Evolutionary conservation across 2,329 filamentous ascomycete genomes (phyloP), one percentile per base, ranked within the genome.

Genomic region (Arthrobotrys megalospora): DNA sequence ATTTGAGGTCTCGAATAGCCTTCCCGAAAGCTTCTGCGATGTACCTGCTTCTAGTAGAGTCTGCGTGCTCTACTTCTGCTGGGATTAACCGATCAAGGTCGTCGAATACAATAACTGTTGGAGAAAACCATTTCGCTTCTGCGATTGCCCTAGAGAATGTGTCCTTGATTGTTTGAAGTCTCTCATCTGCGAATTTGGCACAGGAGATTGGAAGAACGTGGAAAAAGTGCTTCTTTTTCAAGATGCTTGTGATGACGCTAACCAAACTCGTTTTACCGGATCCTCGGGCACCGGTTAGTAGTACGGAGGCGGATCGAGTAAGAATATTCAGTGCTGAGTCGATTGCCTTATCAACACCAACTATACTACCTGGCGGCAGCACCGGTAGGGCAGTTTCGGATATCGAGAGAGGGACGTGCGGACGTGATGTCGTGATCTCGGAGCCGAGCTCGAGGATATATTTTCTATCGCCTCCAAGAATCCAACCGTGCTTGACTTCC

Each of bases 71-170:
- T 0, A 94, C 97, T 85, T 99, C 96, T 0, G 91, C 91, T 0
- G 96, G 95, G 83, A 95, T 98, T 0, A 99, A 87, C 82, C 93
- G 93, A 84, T 99, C 96, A 6, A 99, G 85, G 82, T 99, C 96
- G 82, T 99, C 96, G 1, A 99, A 87, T 60, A 99, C 90, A 19
- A 99, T 92, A 1, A 98, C 84, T 0, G 94, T 89, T 79, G 90
- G 91, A 3, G 96, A 93, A 43, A 93, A 94, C 96, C 96, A 99
- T 48, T 92, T 91, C 2, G 96, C 96, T 19, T 90, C 89, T 87
- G 96, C 93, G 83, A 99, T 98, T 1, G 97, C 85, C 14, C 93
- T 89, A 63, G 89, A 91, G 4, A 99, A 85, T 0, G 90, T 96
- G 82, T 98, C 95, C 82, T 97, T 97, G 85, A 99, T 93, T 0